Percentiles rank a stretch among this genome's conserved stretches.
These are phyloP conservation scores for Exsudoporus frostii DNA, from an alignment of 768 basidiomycete species.

Conservation along the genomic window DNA sequence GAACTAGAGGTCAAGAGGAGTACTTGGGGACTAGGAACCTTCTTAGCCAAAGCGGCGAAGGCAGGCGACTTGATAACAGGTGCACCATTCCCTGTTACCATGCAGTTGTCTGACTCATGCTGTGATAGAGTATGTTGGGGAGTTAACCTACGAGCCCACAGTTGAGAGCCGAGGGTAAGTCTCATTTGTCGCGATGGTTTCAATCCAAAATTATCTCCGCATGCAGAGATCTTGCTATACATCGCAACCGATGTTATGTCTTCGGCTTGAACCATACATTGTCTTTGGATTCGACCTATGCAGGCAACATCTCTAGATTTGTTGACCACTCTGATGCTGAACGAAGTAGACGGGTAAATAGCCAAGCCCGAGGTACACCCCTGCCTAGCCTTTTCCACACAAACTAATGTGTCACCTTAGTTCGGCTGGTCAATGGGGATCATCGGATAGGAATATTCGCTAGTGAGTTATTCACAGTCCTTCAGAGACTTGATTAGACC, in stretches of 20 bases:
- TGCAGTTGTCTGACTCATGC: background rate
- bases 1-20: conserved; percentile 41
- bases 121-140: conserved; percentile 62
- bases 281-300: conserved; percentile 52
- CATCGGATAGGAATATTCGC: conserved; percentile 61
- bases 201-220: background rate
- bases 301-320: conserved; percentile 64
- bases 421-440: conserved; percentile 60
- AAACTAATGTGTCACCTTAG: conserved; percentile 31
- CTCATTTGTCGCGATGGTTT: background rate
- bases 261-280: conserved; percentile 49
- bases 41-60: conserved; percentile 42
- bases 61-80: conserved; percentile 50
- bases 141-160: conserved; percentile 51
- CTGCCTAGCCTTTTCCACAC: background rate
- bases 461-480: conserved; percentile 7
- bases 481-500: background rate
- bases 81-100: background rate
- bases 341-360: conserved; percentile 36
- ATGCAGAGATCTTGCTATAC: conserved; percentile 42
- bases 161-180: conserved; percentile 51
- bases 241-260: conserved; percentile 58
- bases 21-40: conserved; percentile 54
- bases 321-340: conserved; percentile 52
- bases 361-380: conserved; percentile 42